Evolutionary conservation across 1,284 basidiomycete genomes (phyloP).

Genomic region (Apiotrichum laibachii): DNA sequence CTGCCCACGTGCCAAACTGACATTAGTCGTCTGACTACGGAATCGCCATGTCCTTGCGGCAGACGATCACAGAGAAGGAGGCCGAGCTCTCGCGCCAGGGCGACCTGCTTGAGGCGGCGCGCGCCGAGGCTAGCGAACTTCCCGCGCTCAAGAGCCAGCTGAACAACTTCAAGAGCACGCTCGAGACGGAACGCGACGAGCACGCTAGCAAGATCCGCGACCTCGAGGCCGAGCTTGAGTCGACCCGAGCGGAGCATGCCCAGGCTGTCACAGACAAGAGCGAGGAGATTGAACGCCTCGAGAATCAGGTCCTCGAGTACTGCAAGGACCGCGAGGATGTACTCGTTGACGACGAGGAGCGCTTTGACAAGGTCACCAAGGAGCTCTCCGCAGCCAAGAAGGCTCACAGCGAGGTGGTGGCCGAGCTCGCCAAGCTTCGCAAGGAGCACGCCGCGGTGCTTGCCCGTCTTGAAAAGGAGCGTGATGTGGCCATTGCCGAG

Average conservation of each 20-base stretch:
- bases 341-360: constrained; percentile 4
- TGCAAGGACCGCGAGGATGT: constrained; percentile 1
- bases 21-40: not conserved
- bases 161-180: constrained; percentile 20
- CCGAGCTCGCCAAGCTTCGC: constrained; percentile 13
- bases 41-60: constrained; percentile 23
- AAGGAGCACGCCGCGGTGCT: not conserved
- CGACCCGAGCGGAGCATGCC: constrained; percentile 31
- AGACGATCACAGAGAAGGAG: constrained; percentile 33
- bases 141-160: constrained; percentile 8
- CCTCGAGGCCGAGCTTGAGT: constrained; percentile 30
- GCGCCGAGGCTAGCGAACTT: constrained; percentile 16
- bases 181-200: constrained; percentile 14
- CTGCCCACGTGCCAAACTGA: not conserved
- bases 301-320: constrained; percentile 33
- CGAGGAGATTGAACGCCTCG: constrained; percentile 36
- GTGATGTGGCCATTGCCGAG: not conserved
- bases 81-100: constrained; percentile 26
- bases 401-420: constrained; percentile 5
- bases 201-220: constrained; percentile 26
- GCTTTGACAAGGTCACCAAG: constrained; percentile 4
- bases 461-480: not conserved
- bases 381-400: constrained; percentile 10
- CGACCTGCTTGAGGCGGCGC: constrained; percentile 5
- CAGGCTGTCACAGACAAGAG: constrained; percentile 29